phyloP scores from a whole-genome alignment of 2,329 filamentous ascomycete species.

The Trichoderma breve region DNA sequence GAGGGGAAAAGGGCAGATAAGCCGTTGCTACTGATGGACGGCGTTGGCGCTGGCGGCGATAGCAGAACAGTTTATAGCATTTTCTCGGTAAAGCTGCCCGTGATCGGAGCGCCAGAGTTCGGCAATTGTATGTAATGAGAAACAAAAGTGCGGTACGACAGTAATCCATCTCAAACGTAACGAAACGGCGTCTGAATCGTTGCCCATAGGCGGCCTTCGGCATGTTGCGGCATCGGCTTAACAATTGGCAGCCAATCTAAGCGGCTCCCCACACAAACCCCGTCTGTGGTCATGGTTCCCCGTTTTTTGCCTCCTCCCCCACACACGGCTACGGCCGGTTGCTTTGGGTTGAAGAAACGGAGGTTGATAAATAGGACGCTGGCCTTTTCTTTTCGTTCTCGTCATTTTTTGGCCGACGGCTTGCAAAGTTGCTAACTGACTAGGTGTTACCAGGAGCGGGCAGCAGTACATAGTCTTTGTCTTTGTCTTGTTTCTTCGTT shows the following conservation, averaged over 20 bases:
- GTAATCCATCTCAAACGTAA: neutral
- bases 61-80: neutral
- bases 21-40: neutral
- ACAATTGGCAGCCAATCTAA: neutral
- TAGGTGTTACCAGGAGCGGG: neutral
- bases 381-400: neutral
- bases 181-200: neutral
- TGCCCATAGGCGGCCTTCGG: neutral
- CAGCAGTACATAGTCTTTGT: neutral
- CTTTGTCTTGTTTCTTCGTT: neutral
- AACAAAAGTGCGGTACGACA: neutral
- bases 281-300: neutral
- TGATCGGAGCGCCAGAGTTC: neutral
- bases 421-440: neutral
- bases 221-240: slow-evolving; percentile 25
- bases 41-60: neutral
- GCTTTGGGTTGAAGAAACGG: neutral
- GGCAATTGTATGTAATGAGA: neutral
- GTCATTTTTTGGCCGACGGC: neutral
- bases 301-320: slow-evolving; percentile 14
- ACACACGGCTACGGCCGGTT: slow-evolving; percentile 15
- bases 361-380: neutral
- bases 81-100: slow-evolving; percentile 5
- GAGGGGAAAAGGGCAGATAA: neutral
- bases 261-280: slow-evolving; percentile 7